A percentile compares a stretch with the other conserved stretches of the same genome.
These are phyloP conservation scores for Camelina sativa DNA, from an alignment of 345 rosid genomes.

Conservation along the genomic window DNA sequence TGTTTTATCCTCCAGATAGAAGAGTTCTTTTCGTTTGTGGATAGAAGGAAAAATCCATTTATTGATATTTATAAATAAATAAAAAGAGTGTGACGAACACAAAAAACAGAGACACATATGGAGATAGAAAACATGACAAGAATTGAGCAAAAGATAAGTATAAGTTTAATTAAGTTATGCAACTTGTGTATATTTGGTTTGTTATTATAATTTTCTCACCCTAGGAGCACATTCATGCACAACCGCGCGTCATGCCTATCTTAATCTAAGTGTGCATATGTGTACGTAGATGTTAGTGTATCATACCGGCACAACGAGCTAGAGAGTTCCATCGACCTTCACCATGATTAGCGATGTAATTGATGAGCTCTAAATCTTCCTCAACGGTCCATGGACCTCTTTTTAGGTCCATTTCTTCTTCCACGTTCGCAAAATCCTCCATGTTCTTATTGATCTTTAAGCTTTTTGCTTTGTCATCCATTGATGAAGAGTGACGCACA, in stretches of 20 bases:
- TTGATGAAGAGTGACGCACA: conserved; percentile 16
- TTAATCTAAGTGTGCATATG: background rate
- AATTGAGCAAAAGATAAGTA: background rate
- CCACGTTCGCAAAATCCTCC: conserved; percentile 29
- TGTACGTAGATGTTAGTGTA: conserved; percentile 9
- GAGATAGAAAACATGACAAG: background rate
- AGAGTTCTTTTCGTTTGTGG: conserved; percentile 13
- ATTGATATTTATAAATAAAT: background rate
- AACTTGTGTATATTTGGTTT: conserved; percentile 3
- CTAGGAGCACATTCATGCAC: conserved; percentile 7
- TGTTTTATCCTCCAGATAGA: background rate
- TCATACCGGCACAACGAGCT: conserved; percentile 70
- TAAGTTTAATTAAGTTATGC: background rate
- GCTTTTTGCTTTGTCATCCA: conserved; percentile 30
- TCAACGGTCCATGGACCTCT: conserved; percentile 89
- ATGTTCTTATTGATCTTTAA: conserved; percentile 25
- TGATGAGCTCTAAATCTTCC: conserved; percentile 74
- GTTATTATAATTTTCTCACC: background rate
- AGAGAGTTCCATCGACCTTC: conserved; percentile 91
- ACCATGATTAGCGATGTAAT: conserved; percentile 74
- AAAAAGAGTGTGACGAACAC: background rate
- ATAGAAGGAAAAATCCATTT: conserved; percentile 5
- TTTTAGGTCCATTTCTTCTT: conserved; percentile 56
- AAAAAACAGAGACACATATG: conserved; percentile 1
- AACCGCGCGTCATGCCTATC: background rate